phyloP scores from a whole-genome alignment of 2,329 filamentous ascomycete genomes.

The Ceratocystiopsis sp. region DNA sequence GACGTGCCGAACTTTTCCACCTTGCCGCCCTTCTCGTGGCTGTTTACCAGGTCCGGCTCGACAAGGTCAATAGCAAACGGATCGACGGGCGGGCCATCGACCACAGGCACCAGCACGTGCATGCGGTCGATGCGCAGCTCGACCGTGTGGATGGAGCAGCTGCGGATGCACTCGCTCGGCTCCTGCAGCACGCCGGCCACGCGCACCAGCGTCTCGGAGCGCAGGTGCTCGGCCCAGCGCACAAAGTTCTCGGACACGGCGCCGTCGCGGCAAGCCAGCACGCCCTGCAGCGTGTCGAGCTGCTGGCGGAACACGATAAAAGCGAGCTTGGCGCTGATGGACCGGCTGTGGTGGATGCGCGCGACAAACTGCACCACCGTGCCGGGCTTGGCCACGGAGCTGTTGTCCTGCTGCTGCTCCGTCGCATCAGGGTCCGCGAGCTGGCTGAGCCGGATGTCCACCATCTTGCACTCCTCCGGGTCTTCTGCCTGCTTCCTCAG shows the following conservation, averaged over 20 bases:
- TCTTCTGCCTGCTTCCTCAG: no score
- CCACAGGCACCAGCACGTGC: constrained; percentile 32
- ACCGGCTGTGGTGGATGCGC: constrained; percentile 61
- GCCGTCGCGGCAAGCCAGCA: constrained; percentile 40
- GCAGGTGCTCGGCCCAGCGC: constrained; percentile 72
- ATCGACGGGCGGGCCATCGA: constrained; percentile 31
- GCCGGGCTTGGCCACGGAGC: no score
- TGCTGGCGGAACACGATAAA: constrained; percentile 80
- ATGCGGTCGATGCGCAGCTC: constrained; percentile 52
- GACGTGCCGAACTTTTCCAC: no score
- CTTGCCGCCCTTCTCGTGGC: constrained; percentile 21
- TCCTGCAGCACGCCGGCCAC: constrained; percentile 57
- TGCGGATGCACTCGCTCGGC: constrained; percentile 57
- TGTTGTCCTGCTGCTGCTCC: no score
- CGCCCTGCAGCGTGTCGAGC: constrained; percentile 67
- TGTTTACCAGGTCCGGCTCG: constrained; percentile 14
- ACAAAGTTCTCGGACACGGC: constrained; percentile 58
- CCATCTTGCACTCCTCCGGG: no score
- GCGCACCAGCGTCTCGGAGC: constrained; percentile 60
- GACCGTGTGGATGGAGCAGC: constrained; percentile 57
- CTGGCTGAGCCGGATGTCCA: constrained; percentile 5
- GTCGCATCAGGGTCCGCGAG: constrained; percentile 26
- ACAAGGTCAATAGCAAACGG: constrained; percentile 29
- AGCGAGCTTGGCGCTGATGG: constrained; percentile 65
- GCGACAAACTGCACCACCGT: constrained; percentile 47